Percentiles rank a stretch among this genome's conserved stretches.
Conservation (phyloP, 2,329 filamentous ascomycete species). For the Diplodia intermedia region DNA sequence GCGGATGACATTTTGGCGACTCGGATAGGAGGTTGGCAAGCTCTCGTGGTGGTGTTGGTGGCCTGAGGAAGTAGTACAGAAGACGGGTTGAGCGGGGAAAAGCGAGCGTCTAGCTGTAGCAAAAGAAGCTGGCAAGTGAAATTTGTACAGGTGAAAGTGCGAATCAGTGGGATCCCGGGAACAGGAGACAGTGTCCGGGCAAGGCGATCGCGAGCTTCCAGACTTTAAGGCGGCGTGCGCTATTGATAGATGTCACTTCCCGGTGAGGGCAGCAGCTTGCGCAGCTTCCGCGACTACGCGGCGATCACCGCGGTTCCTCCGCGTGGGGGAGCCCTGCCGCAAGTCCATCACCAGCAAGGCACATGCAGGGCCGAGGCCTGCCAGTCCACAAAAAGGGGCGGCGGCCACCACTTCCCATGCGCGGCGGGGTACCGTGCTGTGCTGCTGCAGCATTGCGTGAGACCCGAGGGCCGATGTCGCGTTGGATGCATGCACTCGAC, state of each 20-base stretch:
- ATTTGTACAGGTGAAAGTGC: background rate
- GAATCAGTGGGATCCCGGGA: background rate
- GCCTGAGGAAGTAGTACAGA: constrained; percentile 13
- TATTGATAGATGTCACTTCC: constrained; percentile 20
- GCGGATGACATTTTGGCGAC: constrained; percentile 32
- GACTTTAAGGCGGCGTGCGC: constrained; percentile 25
- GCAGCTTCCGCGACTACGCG: constrained; percentile 27
- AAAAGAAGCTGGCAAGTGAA: constrained; percentile 8
- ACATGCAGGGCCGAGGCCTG: constrained; percentile 14
- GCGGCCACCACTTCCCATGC: constrained; percentile 22
- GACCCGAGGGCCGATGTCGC: constrained; percentile 29
- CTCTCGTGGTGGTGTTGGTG: constrained; percentile 12
- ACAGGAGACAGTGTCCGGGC: background rate
- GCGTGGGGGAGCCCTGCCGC: constrained; percentile 22
- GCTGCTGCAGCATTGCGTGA: background rate
- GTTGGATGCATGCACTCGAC: background rate
- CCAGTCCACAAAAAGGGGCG: constrained; percentile 7
- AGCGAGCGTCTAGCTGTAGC: constrained; percentile 18
- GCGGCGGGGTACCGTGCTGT: constrained; percentile 9
- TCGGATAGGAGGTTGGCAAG: constrained; percentile 14
- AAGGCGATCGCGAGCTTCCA: constrained; percentile 1
- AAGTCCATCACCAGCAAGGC: background rate
- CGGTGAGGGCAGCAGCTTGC: constrained; percentile 6
- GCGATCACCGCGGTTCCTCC: constrained; percentile 27
- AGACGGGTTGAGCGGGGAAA: constrained; percentile 1